Evolutionary conservation across 1,284 basidiomycete genomes (phyloP), one percentile per base, ranked within the genome.

Genomic region (Microbotryum silenes-acaulis): DNA sequence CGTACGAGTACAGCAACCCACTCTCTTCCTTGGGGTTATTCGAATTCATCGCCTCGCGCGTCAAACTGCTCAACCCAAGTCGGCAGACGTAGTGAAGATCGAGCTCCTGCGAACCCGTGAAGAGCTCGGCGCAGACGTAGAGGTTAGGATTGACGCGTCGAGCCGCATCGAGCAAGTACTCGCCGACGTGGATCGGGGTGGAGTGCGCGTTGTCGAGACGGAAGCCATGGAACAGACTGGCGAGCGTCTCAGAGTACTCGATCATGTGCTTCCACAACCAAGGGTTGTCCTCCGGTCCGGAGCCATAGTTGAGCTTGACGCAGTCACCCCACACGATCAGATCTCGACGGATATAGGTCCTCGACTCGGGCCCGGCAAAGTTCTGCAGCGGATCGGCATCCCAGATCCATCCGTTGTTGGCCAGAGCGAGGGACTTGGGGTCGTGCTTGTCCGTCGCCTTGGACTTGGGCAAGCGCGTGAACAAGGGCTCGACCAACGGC

Each of bases 341-440:
- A 76, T 97, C 91, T 56, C 94, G 87, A 33, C 91, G 86, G 53
- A 97, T 81, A 75, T 98, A 98, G 1, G 92, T 88, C 74, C 94
- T 94, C n/a, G 93, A 97, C 1, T 89, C 87, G 54, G 84, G 83
- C n/a, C 90, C 83, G 10, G 93, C 94, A 77, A 98, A 98, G 78
- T 97, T 96, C 67, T 85, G 81, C 23, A 98, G 81, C 0, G 94
- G 94, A 75, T 98, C 87, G 2, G 94, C 93, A 62, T 88, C 81
- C 94, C 94, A 98, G 71, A 98, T 94, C 94, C 94, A 98, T 8
- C 94, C 94, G 72, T 98, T 98, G 77, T 97, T 97, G 6, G 94
- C 94, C 33, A 97, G 78, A 0, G 88, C 86, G 71, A 92, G 88
- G 10, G 82, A 79, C 23, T 80, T 74, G 2, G 86, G 83, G 61